These are phyloP conservation scores for Hyphodiscus sp. DNA, from an alignment of 2,329 filamentous ascomycete species.

Conservation along the genomic window DNA sequence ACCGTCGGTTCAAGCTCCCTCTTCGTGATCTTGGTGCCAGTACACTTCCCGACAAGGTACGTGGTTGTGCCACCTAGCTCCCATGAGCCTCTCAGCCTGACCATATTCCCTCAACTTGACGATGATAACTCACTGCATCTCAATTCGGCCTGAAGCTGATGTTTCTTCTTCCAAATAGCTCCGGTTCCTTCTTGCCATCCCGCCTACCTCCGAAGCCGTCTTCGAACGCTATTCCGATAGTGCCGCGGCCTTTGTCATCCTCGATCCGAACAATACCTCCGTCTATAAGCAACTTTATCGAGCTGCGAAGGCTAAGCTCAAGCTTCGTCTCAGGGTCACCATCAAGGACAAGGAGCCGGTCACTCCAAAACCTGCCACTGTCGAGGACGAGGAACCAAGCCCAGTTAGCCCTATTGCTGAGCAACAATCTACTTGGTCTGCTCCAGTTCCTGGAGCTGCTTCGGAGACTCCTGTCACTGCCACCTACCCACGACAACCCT, in stretches of 20 bases:
- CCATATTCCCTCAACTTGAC: not conserved
- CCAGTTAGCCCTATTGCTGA: constrained; percentile 19
- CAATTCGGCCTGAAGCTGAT: constrained; percentile 16
- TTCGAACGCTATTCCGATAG: constrained; percentile 97
- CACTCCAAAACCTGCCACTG: constrained; percentile 34
- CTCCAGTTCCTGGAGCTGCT: constrained; percentile 2
- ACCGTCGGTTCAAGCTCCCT: constrained; percentile 81
- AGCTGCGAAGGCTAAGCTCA: constrained; percentile 95
- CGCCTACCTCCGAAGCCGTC: constrained; percentile 52
- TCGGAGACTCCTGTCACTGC: constrained; percentile 5
- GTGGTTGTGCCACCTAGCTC: constrained; percentile 28
- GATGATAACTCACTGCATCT: not conserved
- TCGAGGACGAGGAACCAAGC: constrained; percentile 41
- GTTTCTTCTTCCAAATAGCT: constrained; percentile 45
- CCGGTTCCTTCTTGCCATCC: constrained; percentile 60
- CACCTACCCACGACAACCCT: constrained; percentile 9
- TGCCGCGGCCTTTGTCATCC: constrained; percentile 69
- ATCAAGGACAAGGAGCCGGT: constrained; percentile 33
- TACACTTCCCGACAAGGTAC: constrained; percentile 77
- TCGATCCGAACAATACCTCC: constrained; percentile 69
- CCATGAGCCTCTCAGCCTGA: constrained; percentile 15
- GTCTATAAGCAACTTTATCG: constrained; percentile 97
- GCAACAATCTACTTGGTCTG: constrained; percentile 5
- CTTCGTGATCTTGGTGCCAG: constrained; percentile 73
- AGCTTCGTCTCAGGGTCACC: constrained; percentile 80